phyloP scores from a whole-genome alignment of 176 grass and related monocot species.

The Triticum aestivum region DNA sequence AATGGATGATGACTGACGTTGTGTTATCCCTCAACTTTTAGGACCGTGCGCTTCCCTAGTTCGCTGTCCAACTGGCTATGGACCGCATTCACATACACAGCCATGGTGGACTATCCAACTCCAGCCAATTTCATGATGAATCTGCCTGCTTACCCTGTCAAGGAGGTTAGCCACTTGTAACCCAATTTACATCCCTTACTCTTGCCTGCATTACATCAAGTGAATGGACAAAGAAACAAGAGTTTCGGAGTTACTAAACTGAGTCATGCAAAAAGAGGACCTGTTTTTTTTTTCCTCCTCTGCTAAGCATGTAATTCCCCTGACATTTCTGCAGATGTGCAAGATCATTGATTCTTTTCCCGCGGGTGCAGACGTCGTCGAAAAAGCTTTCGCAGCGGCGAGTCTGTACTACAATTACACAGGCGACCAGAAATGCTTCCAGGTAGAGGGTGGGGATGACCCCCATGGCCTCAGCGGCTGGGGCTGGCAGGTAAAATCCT shows the following conservation, averaged over 20 bases:
- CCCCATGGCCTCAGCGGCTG: constrained; percentile 87
- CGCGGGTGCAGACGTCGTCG: constrained; percentile 33
- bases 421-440: constrained; percentile 60
- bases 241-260: neutral
- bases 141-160: constrained; percentile 75
- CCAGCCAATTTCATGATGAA: constrained; percentile 68
- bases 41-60: constrained; percentile 39
- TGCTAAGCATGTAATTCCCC: neutral
- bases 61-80: constrained; percentile 66
- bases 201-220: neutral
- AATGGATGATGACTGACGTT: neutral
- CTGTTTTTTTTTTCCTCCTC: neutral
- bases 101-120: constrained; percentile 89
- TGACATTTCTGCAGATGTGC: constrained; percentile 67
- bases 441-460: constrained; percentile 58
- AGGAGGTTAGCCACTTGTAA: constrained; percentile 55
- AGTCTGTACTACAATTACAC: constrained; percentile 88
- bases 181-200: neutral
- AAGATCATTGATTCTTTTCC: constrained; percentile 71
- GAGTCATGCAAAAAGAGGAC: neutral
- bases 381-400: constrained; percentile 72
- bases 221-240: neutral
- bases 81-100: constrained; percentile 69
- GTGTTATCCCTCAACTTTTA: constrained; percentile 19
- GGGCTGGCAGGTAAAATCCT: constrained; percentile 80